Percentiles rank a stretch among this genome's conserved stretches.
phyloP scores from a whole-genome alignment of 2,329 filamentous ascomycete genomes.

The Fusarium siculi region DNA sequence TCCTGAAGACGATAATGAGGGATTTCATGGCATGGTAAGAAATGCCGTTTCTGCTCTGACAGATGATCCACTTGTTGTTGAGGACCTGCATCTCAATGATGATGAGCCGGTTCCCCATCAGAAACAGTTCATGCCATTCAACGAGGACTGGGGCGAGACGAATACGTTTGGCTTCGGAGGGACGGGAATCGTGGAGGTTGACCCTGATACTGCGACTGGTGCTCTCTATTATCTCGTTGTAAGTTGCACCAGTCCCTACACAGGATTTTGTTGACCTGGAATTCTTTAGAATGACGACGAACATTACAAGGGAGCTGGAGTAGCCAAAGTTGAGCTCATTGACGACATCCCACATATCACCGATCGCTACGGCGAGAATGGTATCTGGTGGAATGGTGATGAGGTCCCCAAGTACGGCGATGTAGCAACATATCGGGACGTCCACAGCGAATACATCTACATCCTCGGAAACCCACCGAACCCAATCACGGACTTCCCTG shows the following conservation, averaged over 20 bases:
- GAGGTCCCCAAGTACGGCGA: constrained; percentile 51
- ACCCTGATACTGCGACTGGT: constrained; percentile 41
- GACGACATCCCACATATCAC: constrained; percentile 50
- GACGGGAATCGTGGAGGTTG: constrained; percentile 52
- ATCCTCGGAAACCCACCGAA: constrained; percentile 53
- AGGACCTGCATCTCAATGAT: constrained; percentile 50
- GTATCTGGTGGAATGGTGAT: constrained; percentile 52
- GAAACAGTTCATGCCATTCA: constrained; percentile 51
- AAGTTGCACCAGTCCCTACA: background rate
- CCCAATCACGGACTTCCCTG: constrained; percentile 37
- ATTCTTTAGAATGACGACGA: constrained; percentile 46
- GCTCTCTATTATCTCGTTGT: constrained; percentile 53
- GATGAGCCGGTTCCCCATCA: constrained; percentile 47
- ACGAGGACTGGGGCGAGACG: constrained; percentile 51
- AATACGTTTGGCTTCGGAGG: constrained; percentile 52
- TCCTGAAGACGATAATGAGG: constrained; percentile 42
- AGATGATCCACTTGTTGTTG: constrained; percentile 49
- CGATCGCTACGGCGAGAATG: constrained; percentile 39
- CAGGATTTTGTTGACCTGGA: fast-evolving
- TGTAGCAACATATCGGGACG: constrained; percentile 51
- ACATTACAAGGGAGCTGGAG: constrained; percentile 50
- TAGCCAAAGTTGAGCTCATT: constrained; percentile 50
- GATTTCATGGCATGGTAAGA: constrained; percentile 55
- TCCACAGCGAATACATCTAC: constrained; percentile 53
- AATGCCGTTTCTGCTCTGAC: constrained; percentile 51